Conservation (phyloP, 2,329 filamentous ascomycete species). For the Cadophora malorum region DNA sequence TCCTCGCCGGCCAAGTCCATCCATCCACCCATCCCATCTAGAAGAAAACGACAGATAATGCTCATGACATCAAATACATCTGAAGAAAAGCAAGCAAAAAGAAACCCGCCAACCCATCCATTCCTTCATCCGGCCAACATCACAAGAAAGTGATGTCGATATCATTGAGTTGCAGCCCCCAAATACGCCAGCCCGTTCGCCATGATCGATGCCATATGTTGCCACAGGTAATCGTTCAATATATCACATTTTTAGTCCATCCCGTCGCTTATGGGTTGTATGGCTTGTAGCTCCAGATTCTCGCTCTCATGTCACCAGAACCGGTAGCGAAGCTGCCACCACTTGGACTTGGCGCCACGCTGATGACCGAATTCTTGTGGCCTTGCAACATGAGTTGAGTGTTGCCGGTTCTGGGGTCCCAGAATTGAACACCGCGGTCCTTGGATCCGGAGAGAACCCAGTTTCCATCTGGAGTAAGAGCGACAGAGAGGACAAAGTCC, state of each 20-base stretch:
- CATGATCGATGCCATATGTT: constrained; percentile 13
- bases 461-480: constrained; percentile 88
- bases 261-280: constrained; percentile 24
- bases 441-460: constrained; percentile 99
- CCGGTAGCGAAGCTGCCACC: constrained; percentile 93
- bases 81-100: constrained; percentile 16
- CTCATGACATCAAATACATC: constrained; percentile 10
- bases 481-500: constrained; percentile 97
- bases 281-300: constrained; percentile 87
- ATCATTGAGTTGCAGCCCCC: background rate
- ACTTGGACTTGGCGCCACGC: constrained; percentile 86
- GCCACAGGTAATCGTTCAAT: constrained; percentile 11
- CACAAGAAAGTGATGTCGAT: background rate
- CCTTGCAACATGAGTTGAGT: constrained; percentile 98
- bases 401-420: constrained; percentile 91
- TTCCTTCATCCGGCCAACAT: constrained; percentile 4
- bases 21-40: constrained; percentile 2
- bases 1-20: too few relatives aligned
- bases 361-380: constrained; percentile 98
- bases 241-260: background rate
- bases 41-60: constrained; percentile 1
- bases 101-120: constrained; percentile 1
- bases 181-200: constrained; percentile 25
- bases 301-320: constrained; percentile 95
- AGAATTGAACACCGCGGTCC: constrained; percentile 97